Base-by-base conservation (phyloP, 352 stramenopile genomes). In the Pythium scleroteichum region DNA sequence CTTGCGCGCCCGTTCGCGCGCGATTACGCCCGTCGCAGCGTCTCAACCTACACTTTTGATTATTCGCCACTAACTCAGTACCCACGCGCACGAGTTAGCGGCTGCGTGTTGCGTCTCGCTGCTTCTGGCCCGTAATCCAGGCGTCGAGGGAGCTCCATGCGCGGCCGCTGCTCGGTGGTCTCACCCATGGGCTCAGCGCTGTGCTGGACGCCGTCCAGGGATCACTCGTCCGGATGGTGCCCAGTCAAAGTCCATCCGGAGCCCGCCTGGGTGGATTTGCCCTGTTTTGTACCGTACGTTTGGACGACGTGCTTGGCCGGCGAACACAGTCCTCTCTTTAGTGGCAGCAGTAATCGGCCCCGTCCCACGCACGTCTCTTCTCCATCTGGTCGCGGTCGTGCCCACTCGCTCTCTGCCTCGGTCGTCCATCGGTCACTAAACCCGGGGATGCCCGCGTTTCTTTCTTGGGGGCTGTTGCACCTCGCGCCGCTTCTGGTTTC, bases 31-130 rank as follows among this genome's bases (percentile, higher is more conserved):
- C 17, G 38, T 44, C 38, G 38, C 38, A 44, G 38, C 38, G 13
- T 44, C 38, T 13, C 38, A 44, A 44, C 38, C 38, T 44, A 20
- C 38, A 44, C 38, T 44, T 44, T 44, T 44, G 38, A 44, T 44
- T 44, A 17, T 20, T 13, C 5, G 4, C 17, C 17, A 4, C 17
- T 44, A 44, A 20, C 3, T 20, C 38, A 44, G 38, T 44, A 44
- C 38, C 13, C 17, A n/a, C 13, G 14, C 33, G 8, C 38, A 44
- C 14, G 38, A 44, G n/a, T n/a, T n/a, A n/a, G n/a, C 16, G 38
- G 38, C 13, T 17, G 17, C 17, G 38, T 19, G 38, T 17, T 44
- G 38, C 13, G 38, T 44, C 29, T 35, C 29, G 29, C 29, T 35
- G 29, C 29, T 10, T 35, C 29, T 10, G 29, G 29, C 29, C 29